Evolutionary conservation across 2,329 filamentous ascomycete species (phyloP).

Genomic region (Aspergillus pseudoterreus): DNA sequence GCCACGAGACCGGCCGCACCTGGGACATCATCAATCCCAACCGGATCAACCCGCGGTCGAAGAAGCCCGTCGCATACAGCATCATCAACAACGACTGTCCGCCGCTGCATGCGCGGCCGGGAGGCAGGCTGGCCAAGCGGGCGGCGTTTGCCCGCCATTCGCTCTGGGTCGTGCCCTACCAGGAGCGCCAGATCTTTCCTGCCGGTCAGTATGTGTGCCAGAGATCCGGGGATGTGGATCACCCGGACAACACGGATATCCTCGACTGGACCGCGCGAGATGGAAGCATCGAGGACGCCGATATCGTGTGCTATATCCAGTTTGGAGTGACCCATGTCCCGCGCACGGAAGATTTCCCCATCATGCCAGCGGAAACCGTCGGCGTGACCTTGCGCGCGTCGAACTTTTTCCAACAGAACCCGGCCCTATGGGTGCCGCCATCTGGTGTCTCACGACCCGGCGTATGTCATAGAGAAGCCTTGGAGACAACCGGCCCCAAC

Average conservation of each 20-base stretch:
- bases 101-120: slow-evolving; percentile 46
- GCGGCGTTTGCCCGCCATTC: slow-evolving; percentile 58
- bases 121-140: slow-evolving; percentile 54
- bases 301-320: slow-evolving; percentile 56
- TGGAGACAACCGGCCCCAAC: no score
- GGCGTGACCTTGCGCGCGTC: slow-evolving; percentile 57
- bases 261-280: slow-evolving; percentile 38
- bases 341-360: slow-evolving; percentile 52
- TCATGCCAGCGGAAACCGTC: slow-evolving; percentile 58
- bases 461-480: no score
- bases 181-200: slow-evolving; percentile 57
- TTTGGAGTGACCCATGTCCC: slow-evolving; percentile 56
- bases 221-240: slow-evolving; percentile 41
- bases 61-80: slow-evolving; percentile 26
- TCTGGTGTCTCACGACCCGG: no score
- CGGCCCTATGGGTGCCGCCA: slow-evolving; percentile 54
- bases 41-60: slow-evolving; percentile 18
- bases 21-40: slow-evolving; percentile 28
- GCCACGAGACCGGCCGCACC: slow-evolving; percentile 45
- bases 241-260: slow-evolving; percentile 45
- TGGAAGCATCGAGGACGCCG: slow-evolving; percentile 53
- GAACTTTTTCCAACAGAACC: slow-evolving; percentile 59
- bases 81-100: slow-evolving; percentile 27
- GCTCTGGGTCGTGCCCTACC: slow-evolving; percentile 56
- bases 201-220: slow-evolving; percentile 61